Base-by-base conservation (phyloP, 164 flowering plant species). In the Malania oleifera region DNA sequence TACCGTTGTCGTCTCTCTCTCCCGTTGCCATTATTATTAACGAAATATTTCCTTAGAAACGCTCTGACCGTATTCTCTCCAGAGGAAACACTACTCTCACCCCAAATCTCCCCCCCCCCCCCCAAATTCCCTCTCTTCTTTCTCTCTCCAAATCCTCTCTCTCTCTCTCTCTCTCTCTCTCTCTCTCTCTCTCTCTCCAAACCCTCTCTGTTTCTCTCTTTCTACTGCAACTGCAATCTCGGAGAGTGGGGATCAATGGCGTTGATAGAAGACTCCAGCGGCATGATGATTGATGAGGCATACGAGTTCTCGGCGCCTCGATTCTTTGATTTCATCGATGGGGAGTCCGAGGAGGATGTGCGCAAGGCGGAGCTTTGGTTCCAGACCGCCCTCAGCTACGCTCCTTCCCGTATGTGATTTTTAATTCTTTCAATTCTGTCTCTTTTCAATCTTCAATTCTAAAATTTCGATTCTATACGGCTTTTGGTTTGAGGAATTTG, bases 301-400 rank as follows among this genome's bases (percentile, higher is more conserved):
- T 93, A 87, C 63, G 98, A 93, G 68, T 93, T 87, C 65, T 78
- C 86, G 1, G 97, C 98, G 0, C 96, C 98, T 0, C 52, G 63
- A 0, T 90, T 80, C 74, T 90, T 68, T 45, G 97, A 93, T 55
- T 90, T 93, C 77, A 55, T 73, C 7, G 58, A 57, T 0, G 95
- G 75, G 1, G 98, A 93, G 45, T 49, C 86, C 3, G 82, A 83
- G 2, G 86, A 82, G 1, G 97, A 87, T 7, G 46, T 53, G 38
- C 70, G 69, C 10, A 54, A 17, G 38, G 96, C 96, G 4, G 90
- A 87, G 80, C 77, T 70, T 54, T 93, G 98, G 98, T 93, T 93
- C 67, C 84, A 80, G 1, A 56, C 65, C 23, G 80, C 83, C 31
- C 77, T 73, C 52, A 67, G 79, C 69, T 72, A 87, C 56, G 95